These are phyloP conservation scores for Cryphonectria japonica DNA, from an alignment of 2,329 filamentous ascomycete species.

Conservation along the genomic window DNA sequence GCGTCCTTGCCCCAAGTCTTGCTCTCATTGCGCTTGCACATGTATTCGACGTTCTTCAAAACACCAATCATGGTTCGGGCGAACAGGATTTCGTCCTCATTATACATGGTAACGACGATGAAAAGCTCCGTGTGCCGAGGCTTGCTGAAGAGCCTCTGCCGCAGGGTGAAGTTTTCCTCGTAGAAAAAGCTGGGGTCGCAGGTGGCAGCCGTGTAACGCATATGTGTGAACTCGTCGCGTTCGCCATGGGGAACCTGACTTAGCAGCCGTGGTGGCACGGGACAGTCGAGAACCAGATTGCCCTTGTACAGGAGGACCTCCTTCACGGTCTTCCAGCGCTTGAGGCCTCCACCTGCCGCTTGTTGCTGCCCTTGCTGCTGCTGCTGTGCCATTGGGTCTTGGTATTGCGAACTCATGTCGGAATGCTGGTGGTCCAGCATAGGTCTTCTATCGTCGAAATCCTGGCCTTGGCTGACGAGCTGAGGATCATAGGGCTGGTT, in stretches of 20 bases:
- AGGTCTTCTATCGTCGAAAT: conserved; percentile 68
- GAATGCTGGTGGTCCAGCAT: conserved; percentile 71
- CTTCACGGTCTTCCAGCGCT: conserved; percentile 97
- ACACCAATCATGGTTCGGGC: conserved; percentile 95
- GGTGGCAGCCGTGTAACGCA: conserved; percentile 95
- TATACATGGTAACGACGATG: conserved; percentile 98
- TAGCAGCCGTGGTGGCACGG: conserved; percentile 84
- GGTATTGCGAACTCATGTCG: conserved; percentile 49
- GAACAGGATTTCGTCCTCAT: conserved; percentile 95
- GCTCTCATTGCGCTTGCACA: conserved; percentile 90
- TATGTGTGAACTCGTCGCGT: conserved; percentile 88
- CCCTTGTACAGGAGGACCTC: conserved; percentile 97
- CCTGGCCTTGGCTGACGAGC: conserved; percentile 57
- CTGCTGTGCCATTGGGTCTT: conserved; percentile 45
- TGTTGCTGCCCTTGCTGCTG: conserved; percentile 49
- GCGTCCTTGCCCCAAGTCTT: conserved; percentile 98
- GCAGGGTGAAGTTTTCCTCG: conserved; percentile 85
- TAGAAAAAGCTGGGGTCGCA: conserved; percentile 91
- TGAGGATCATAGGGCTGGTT: conserved; percentile 79
- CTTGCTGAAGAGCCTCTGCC: conserved; percentile 90
- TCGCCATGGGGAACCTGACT: conserved; percentile 89
- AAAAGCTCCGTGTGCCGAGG: conserved; percentile 92
- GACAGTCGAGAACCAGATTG: conserved; percentile 95
- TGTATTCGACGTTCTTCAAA: conserved; percentile 98
- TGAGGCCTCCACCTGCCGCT: conserved; percentile 65